phyloP scores from a whole-genome alignment of 768 basidiomycete species.

The Macrolepiota dolichaula region DNA sequence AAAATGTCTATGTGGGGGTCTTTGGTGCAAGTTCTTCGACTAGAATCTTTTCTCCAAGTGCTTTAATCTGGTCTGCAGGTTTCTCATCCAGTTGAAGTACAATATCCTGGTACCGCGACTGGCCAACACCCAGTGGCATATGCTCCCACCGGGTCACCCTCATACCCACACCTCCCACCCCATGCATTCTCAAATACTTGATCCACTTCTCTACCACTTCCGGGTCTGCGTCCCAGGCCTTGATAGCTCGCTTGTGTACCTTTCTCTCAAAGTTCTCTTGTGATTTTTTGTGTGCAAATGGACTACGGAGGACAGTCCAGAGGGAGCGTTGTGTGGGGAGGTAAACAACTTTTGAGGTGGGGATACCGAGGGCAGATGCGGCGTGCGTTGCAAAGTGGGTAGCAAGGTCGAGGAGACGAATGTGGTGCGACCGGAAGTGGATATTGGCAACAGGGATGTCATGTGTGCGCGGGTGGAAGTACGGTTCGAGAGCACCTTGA shows the following conservation, averaged over 20 bases:
- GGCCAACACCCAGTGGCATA: conserved; percentile 48
- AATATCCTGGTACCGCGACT: conserved; percentile 10
- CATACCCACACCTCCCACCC: conserved; percentile 85
- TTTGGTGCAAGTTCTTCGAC: conserved; percentile 19
- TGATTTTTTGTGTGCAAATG: conserved; percentile 90
- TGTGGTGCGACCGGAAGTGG: conserved; percentile 78
- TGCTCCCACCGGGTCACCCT: conserved; percentile 75
- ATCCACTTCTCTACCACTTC: conserved; percentile 80
- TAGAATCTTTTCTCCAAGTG: conserved; percentile 29
- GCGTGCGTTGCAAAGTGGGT: conserved; percentile 82
- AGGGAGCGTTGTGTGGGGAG: conserved; percentile 76
- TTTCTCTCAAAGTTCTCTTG: conserved; percentile 94
- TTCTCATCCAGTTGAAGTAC: background rate
- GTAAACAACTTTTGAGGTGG: conserved; percentile 56
- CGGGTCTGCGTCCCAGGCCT: conserved; percentile 85
- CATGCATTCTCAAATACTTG: conserved; percentile 70
- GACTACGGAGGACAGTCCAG: conserved; percentile 83
- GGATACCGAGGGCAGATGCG: conserved; percentile 82
- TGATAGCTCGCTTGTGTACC: conserved; percentile 82
- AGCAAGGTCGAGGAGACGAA: conserved; percentile 68
- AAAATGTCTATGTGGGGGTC: background rate
- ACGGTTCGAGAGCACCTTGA: conserved; percentile 51
- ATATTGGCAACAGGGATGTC: conserved; percentile 75
- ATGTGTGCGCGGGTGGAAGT: conserved; percentile 59
- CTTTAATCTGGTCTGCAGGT: conserved; percentile 1